Evolutionary conservation across 495 filamentous ascomycete genomes (phyloP).

Genomic region (Talaromyces proteolyticus): DNA sequence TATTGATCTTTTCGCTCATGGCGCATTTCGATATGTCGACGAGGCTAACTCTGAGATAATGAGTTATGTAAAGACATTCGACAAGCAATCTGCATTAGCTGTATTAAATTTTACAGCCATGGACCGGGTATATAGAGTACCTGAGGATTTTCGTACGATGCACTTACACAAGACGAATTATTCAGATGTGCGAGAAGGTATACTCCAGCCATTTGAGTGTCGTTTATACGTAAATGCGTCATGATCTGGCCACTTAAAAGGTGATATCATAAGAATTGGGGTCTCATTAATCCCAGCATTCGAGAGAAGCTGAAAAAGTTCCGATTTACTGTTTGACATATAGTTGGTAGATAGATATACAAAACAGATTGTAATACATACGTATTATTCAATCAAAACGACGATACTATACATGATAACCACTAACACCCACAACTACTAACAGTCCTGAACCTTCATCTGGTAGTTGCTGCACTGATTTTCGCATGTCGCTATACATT

Average conservation of each 20-base stretch:
- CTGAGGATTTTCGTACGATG: slow-evolving; percentile 1
- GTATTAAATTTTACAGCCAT: slow-evolving; percentile 4
- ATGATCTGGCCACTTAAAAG: neutral
- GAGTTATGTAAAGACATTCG: slow-evolving; percentile 3
- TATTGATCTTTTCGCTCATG: slow-evolving; percentile 1
- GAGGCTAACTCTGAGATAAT: slow-evolving; percentile 2
- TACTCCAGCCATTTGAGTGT: slow-evolving; percentile 4
- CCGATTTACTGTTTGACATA: slow-evolving; percentile 1
- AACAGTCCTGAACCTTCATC: neutral
- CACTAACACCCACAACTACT: neutral
- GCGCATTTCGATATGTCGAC: slow-evolving; percentile 1
- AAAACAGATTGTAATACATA: neutral
- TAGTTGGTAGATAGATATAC: slow-evolving; percentile 2
- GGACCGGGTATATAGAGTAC: slow-evolving; percentile 1
- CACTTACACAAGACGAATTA: slow-evolving; percentile 1
- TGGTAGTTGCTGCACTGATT: neutral
- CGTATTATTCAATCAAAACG: neutral
- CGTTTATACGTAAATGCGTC: neutral
- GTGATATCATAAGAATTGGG: neutral
- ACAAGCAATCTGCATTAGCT: slow-evolving; percentile 2
- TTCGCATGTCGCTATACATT: neutral
- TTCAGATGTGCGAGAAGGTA: slow-evolving; percentile 1
- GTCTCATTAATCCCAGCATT: too few relatives aligned
- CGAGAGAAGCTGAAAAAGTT: neutral
- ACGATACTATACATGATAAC: slow-evolving; percentile 1